Conservation (phyloP, 2,329 filamentous ascomycete genomes). For the Colletotrichum sp. region DNA sequence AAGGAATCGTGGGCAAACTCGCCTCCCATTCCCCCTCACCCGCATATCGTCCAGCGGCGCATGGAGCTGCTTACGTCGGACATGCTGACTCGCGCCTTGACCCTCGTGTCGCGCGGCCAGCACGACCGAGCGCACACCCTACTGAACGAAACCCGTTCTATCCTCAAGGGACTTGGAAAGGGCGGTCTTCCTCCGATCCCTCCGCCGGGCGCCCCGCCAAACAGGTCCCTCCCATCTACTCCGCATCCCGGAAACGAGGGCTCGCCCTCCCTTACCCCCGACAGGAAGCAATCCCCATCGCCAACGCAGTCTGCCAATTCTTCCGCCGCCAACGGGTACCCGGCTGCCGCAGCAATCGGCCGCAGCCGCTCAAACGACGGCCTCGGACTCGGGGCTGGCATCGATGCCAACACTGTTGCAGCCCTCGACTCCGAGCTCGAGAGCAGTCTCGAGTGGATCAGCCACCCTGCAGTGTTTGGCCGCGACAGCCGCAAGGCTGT, state of each 20-base stretch:
- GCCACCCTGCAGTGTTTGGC: slow-evolving; percentile 92
- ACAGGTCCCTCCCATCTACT: slow-evolving; percentile 45
- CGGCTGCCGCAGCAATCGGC: slow-evolving; percentile 45
- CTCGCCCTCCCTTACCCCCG: slow-evolving; percentile 48
- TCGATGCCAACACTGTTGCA: slow-evolving; percentile 80
- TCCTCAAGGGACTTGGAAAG: slow-evolving; percentile 94
- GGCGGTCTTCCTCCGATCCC: slow-evolving; percentile 91
- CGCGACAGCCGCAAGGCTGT: slow-evolving; percentile 95
- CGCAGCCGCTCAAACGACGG: slow-evolving; percentile 62
- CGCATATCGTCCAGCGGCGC: slow-evolving; percentile 90
- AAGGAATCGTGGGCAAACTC: slow-evolving; percentile 70
- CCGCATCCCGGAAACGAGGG: slow-evolving; percentile 49
- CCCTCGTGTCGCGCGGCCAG: slow-evolving; percentile 87
- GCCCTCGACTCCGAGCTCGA: slow-evolving; percentile 93
- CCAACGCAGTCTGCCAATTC: slow-evolving; percentile 51
- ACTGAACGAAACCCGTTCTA: slow-evolving; percentile 90
- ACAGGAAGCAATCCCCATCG: slow-evolving; percentile 44
- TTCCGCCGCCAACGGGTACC: slow-evolving; percentile 55
- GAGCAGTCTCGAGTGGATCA: slow-evolving; percentile 94
- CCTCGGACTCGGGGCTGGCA: slow-evolving; percentile 71
- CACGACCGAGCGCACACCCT: slow-evolving; percentile 94
- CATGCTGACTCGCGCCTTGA: slow-evolving; percentile 93
- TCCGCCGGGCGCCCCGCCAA: slow-evolving; percentile 48
- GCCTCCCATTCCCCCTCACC: slow-evolving; percentile 92
- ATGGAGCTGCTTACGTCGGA: slow-evolving; percentile 98